Conservation (phyloP, 225 moss, liverwort and hornwort genomes). For the Marchantia paleacea region DNA sequence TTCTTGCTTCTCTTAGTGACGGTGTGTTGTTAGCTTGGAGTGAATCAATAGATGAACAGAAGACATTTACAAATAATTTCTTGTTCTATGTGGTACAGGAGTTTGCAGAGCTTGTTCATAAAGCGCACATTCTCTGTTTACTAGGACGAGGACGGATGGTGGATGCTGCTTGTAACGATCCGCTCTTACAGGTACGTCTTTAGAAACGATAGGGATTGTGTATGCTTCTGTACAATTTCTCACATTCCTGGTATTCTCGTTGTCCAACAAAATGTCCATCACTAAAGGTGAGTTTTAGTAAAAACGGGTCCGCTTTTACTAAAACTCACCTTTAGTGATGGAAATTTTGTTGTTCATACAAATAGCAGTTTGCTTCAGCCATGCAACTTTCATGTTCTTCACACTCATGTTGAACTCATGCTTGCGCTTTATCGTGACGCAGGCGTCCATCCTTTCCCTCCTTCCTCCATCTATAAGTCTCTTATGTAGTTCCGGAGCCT, state of each 20-base stretch:
- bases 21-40: no score
- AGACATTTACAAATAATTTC: no score
- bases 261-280: neutral
- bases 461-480: constrained; percentile 61
- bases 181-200: constrained; percentile 63
- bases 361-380: neutral
- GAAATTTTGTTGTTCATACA: neutral
- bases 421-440: constrained; percentile 11
- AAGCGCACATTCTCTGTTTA: constrained; percentile 82
- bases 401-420: neutral
- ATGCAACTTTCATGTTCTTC: neutral
- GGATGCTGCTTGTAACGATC: constrained; percentile 68
- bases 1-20: no score
- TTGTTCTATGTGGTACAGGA: constrained; percentile 41
- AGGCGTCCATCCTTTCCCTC: constrained; percentile 83
- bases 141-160: constrained; percentile 70
- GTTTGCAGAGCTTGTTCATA: constrained; percentile 74
- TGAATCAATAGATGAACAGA: no score
- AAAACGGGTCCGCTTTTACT: no score
- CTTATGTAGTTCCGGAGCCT: constrained; percentile 39
- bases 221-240: neutral
- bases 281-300: neutral
- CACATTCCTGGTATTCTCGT: neutral
- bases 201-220: neutral
- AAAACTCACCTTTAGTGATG: neutral